Conservation (phyloP, 441 rosid genomes). For the Raphanus hybrid region DNA sequence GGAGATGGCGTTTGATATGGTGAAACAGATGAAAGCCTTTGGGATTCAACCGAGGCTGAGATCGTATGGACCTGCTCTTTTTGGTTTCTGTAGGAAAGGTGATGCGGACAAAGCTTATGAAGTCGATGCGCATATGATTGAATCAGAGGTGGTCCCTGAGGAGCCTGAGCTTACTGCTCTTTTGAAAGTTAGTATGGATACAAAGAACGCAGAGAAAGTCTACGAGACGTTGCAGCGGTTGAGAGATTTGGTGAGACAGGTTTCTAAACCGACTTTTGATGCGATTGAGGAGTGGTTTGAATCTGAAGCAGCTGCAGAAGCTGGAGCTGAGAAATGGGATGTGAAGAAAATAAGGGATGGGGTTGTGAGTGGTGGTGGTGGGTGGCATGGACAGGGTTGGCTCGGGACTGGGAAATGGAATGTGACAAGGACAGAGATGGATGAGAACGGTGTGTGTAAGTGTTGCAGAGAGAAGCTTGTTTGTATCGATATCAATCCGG, state of each 20-base stretch:
- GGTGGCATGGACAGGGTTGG: slow-evolving; percentile 99
- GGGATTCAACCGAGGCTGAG: slow-evolving; percentile 76
- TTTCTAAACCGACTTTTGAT: slow-evolving; percentile 61
- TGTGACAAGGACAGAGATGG: slow-evolving; percentile 66
- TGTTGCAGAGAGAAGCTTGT: slow-evolving; percentile 85
- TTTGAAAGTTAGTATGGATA: slow-evolving; percentile 63
- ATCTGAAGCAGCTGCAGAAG: slow-evolving; percentile 59
- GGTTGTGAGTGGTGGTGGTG: slow-evolving; percentile 83
- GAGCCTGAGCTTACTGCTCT: slow-evolving; percentile 89
- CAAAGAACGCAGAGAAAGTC: slow-evolving; percentile 60
- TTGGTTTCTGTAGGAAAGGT: slow-evolving; percentile 72
- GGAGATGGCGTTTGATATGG: slow-evolving; percentile 86
- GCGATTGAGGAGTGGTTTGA: slow-evolving; percentile 78
- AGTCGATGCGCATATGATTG: slow-evolving; percentile 80
- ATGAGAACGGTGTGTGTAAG: slow-evolving; percentile 67
- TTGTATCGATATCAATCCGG: slow-evolving; percentile 91
- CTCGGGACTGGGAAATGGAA: slow-evolving; percentile 82
- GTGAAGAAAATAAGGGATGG: slow-evolving; percentile 57
- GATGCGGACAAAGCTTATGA: slow-evolving; percentile 74
- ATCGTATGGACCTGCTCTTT: slow-evolving; percentile 84
- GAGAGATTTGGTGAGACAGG: slow-evolving; percentile 72
- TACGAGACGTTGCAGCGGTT: slow-evolving; percentile 77
- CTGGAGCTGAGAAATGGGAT: slow-evolving; percentile 73
- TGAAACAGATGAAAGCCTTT: slow-evolving; percentile 72
- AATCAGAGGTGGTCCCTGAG: slow-evolving; percentile 69